A percentile compares a stretch with the other conserved stretches of the same genome.
Conservation (phyloP, 2,329 filamentous ascomycete genomes). For the Whalleya microplaca region DNA sequence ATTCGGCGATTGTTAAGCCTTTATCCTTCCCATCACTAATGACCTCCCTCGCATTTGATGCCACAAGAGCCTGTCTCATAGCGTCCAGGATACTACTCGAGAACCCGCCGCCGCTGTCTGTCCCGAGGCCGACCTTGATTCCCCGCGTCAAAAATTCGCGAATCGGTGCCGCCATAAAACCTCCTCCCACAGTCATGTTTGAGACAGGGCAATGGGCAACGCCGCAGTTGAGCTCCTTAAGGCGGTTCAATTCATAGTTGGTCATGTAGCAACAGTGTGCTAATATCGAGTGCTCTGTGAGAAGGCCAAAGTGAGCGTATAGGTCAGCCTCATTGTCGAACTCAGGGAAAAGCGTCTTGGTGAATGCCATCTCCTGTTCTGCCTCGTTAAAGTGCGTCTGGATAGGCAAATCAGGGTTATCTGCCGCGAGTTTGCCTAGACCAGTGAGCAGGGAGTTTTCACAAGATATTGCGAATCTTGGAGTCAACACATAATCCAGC, state of each 20-base stretch:
- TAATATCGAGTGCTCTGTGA: conserved; percentile 61
- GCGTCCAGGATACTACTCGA: conserved; percentile 62
- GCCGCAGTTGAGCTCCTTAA: conserved; percentile 56
- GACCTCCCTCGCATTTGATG: conserved; percentile 52
- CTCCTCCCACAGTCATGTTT: conserved; percentile 65
- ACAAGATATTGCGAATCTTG: conserved; percentile 66
- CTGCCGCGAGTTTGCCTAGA: conserved; percentile 55
- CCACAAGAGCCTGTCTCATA: conserved; percentile 62
- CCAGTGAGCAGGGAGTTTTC: conserved; percentile 56
- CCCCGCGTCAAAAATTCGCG: conserved; percentile 59
- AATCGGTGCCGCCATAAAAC: conserved; percentile 65
- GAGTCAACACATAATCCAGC: conserved; percentile 57
- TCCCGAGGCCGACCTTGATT: conserved; percentile 69
- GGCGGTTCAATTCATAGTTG: conserved; percentile 54
- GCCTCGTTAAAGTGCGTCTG: conserved; percentile 73
- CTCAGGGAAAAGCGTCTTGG: conserved; percentile 57
- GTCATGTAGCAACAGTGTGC: conserved; percentile 69
- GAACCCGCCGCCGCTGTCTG: conserved; percentile 66
- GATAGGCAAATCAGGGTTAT: conserved; percentile 56
- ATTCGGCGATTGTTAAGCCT: conserved; percentile 53
- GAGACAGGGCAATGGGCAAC: conserved; percentile 67
- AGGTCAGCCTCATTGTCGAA: conserved; percentile 62
- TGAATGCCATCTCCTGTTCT: conserved; percentile 60
- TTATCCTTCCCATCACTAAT: conserved; percentile 45
- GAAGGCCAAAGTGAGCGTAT: conserved; percentile 58